These are phyloP conservation scores for Marasmius fiardii DNA, from an alignment of 1,284 basidiomycete species.

Conservation along the genomic window DNA sequence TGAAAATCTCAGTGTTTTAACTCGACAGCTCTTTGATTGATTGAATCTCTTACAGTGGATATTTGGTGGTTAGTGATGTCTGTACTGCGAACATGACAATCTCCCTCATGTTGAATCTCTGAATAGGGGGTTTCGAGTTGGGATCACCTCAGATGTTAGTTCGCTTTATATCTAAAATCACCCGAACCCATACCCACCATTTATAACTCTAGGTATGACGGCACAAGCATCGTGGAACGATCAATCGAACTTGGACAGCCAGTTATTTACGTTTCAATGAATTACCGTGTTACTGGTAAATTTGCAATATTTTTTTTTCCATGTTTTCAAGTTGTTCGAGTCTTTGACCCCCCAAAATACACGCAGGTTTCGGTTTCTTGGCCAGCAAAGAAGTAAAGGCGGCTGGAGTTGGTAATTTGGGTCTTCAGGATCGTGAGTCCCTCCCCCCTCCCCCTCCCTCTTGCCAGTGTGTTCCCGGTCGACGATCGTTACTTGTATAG, in stretches of 20 bases:
- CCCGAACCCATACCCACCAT: too few species aligned
- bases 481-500: conserved; percentile 31
- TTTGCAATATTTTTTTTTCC: too few species aligned
- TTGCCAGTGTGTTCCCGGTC: too few species aligned
- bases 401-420: conserved; percentile 44
- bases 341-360: not conserved
- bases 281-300: conserved; percentile 39
- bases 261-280: conserved; percentile 53
- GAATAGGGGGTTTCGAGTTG: conserved; percentile 39
- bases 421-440: conserved; percentile 37
- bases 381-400: conserved; percentile 39
- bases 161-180: not conserved
- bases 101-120: not conserved
- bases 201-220: conserved; percentile 36
- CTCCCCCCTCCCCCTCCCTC: too few species aligned
- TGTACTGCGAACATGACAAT: not conserved
- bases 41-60: conserved; percentile 39
- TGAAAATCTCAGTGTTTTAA: not conserved
- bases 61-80: conserved; percentile 39
- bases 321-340: too few species aligned
- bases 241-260: conserved; percentile 45
- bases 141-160: conserved; percentile 33
- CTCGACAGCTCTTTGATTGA: not conserved
- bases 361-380: conserved; percentile 34
- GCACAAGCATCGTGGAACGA: conserved; percentile 40